A percentile compares a stretch with the other conserved stretches of the same genome.
phyloP scores from a whole-genome alignment of 2,329 filamentous ascomycete species.

The Aspergillus sergii region DNA sequence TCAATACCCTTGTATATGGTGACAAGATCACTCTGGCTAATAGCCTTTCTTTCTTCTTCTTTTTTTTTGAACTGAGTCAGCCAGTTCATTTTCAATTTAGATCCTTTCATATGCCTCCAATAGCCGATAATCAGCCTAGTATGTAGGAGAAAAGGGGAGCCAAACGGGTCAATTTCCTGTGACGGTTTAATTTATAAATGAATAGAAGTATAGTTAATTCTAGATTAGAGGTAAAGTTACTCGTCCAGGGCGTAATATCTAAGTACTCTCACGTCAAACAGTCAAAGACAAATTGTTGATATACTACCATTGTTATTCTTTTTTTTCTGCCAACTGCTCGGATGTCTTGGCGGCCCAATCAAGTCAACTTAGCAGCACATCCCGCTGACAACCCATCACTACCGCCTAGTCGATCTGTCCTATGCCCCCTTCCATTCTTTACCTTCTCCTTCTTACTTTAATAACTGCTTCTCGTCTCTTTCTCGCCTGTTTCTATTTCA shows the following conservation, averaged over 20 bases:
- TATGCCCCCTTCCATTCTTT: constrained; percentile 10
- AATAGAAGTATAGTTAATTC: not conserved
- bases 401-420: constrained; percentile 3
- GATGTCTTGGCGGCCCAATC: not conserved
- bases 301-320: not conserved
- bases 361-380: not conserved
- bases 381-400: not conserved
- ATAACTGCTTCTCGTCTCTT: constrained; percentile 13
- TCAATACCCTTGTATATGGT: too few relatives aligned
- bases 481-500: constrained; percentile 15
- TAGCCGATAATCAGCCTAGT: too few relatives aligned
- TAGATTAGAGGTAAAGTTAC: not conserved
- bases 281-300: not conserved
- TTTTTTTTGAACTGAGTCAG: too few relatives aligned
- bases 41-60: too few relatives aligned
- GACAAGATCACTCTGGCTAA: too few relatives aligned
- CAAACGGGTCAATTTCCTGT: not conserved
- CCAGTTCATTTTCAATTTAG: too few relatives aligned
- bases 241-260: not conserved
- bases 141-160: not conserved
- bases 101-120: too few relatives aligned
- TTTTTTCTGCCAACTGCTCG: not conserved
- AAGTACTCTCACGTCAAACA: not conserved
- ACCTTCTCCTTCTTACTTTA: constrained; percentile 16
- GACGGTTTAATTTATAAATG: not conserved